Evolutionary conservation across 345 rosid species (phyloP).

Genomic region (Theobroma cacao): DNA sequence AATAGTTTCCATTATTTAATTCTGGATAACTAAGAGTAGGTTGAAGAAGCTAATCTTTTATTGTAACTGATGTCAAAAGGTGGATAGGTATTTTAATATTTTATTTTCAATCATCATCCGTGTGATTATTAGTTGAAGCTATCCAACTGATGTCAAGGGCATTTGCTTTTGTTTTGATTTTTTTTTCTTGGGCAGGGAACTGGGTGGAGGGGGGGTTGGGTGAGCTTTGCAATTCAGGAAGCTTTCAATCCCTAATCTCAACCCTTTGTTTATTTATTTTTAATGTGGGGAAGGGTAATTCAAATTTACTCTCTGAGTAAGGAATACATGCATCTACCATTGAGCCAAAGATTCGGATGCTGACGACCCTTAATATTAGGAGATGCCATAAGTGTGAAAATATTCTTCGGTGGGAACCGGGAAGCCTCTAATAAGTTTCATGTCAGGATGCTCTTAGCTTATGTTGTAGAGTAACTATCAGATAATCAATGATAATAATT

Average conservation of each 20-base stretch:
- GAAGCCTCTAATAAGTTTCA: too few species aligned
- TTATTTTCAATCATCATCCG: neutral
- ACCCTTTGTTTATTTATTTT: too few species aligned
- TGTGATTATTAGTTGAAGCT: conserved; percentile 6
- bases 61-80: neutral
- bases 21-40: conserved; percentile 1
- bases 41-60: conserved; percentile 8
- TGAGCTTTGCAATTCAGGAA: neutral
- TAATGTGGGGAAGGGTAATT: neutral
- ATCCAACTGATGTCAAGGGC: neutral
- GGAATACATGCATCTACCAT: neutral
- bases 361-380: too few species aligned
- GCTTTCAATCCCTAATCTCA: neutral
- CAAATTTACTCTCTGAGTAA: neutral
- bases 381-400: too few species aligned
- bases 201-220: too few species aligned
- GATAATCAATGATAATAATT: too few species aligned
- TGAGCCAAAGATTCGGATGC: neutral
- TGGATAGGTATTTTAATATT: conserved; percentile 7
- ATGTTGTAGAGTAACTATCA: too few species aligned
- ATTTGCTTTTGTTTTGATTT: neutral
- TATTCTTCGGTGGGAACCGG: too few species aligned
- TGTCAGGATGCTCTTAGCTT: too few species aligned
- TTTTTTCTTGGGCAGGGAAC: neutral
- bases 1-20: neutral